phyloP scores from a whole-genome alignment of 306 rosid species.

The Arachis stenosperma region DNA sequence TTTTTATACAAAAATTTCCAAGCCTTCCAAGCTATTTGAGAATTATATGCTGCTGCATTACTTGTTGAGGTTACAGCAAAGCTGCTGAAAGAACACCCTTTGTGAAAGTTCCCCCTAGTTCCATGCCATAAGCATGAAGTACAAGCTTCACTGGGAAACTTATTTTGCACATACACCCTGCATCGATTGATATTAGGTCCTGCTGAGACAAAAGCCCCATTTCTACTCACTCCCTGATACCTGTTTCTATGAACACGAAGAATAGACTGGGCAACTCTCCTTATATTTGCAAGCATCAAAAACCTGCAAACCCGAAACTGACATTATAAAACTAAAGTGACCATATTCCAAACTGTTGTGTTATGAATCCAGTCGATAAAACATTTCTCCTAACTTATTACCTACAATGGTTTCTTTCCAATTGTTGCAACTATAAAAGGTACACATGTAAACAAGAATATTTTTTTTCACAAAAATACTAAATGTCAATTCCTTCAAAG shows the following conservation, averaged over 20 bases:
- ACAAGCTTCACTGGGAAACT: constrained; percentile 39
- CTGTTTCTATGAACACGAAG: constrained; percentile 43
- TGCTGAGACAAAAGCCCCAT: constrained; percentile 46
- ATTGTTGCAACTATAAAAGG: constrained; percentile 10
- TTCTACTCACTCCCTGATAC: constrained; percentile 40
- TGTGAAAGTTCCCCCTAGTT: constrained; percentile 41
- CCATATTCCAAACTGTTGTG: background rate
- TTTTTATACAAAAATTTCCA: constrained; percentile 60
- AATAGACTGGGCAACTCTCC: constrained; percentile 50
- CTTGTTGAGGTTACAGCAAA: constrained; percentile 46
- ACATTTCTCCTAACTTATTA: background rate
- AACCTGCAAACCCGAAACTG: constrained; percentile 51
- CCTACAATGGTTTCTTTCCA: background rate
- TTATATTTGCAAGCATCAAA: constrained; percentile 58
- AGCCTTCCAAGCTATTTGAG: constrained; percentile 61
- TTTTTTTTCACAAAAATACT: background rate
- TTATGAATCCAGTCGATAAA: background rate
- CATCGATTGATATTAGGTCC: constrained; percentile 48
- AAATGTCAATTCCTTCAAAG: background rate
- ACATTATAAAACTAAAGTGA: background rate
- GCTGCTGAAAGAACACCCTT: constrained; percentile 39
- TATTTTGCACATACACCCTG: constrained; percentile 42
- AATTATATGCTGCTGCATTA: constrained; percentile 45
- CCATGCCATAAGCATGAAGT: constrained; percentile 41
- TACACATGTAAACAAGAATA: background rate